A percentile compares a stretch with the other conserved stretches of the same genome.
Conservation (phyloP, 495 filamentous ascomycete genomes). For the Daldinia bambusicola region DNA sequence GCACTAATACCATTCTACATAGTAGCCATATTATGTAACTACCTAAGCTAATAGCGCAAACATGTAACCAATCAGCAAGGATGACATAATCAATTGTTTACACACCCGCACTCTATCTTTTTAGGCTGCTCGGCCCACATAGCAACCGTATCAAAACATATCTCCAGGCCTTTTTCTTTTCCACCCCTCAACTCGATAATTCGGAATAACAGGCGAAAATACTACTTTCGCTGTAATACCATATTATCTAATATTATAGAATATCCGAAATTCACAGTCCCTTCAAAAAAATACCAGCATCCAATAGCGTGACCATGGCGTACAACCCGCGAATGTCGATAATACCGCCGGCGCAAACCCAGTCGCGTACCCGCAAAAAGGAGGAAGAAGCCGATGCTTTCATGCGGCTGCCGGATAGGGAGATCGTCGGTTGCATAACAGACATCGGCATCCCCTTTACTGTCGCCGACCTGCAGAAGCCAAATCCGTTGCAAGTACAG, state of each 20-base stretch:
- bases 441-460: conserved; percentile 93
- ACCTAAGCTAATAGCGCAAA: background rate
- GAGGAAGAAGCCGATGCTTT: conserved; percentile 87
- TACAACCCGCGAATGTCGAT: conserved; percentile 86
- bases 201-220: conserved; percentile 15
- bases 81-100: conserved; percentile 38
- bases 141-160: conserved; percentile 42
- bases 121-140: conserved; percentile 33
- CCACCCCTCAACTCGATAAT: conserved; percentile 12
- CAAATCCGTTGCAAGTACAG: conserved; percentile 91
- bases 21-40: background rate
- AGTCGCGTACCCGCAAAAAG: conserved; percentile 70
- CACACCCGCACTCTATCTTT: conserved; percentile 8
- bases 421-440: conserved; percentile 96
- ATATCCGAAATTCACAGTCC: background rate
- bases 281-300: background rate
- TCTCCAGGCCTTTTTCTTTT: conserved; percentile 20
- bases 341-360: conserved; percentile 65
- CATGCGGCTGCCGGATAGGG: conserved; percentile 85
- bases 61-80: conserved; percentile 24
- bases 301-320: conserved; percentile 57
- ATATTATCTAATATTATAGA: conserved; percentile 2
- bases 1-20: background rate
- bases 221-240: conserved; percentile 1
- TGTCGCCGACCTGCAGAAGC: conserved; percentile 89